These are phyloP conservation scores for Fusarium robinianum DNA, from an alignment of 2,329 filamentous ascomycete genomes.

Conservation along the genomic window DNA sequence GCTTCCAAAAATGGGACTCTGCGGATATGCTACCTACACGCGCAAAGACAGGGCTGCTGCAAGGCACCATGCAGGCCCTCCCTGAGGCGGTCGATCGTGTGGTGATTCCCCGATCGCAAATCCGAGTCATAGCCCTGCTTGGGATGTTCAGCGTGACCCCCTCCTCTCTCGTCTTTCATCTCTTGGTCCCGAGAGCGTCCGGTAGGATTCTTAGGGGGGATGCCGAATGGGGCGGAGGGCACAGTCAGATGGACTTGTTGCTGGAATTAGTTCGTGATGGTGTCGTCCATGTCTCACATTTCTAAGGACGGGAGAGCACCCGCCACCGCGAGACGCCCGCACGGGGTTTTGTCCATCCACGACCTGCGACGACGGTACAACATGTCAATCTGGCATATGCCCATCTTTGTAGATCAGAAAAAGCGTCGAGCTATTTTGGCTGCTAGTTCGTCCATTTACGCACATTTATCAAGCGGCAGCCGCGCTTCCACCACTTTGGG, in stretches of 20 bases:
- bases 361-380: too few species aligned
- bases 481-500: slow-evolving; percentile 11
- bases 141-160: slow-evolving; percentile 35
- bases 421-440: too few species aligned
- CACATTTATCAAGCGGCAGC: slow-evolving; percentile 28
- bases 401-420: too few species aligned
- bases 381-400: too few species aligned
- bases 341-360: too few species aligned
- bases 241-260: slow-evolving; percentile 40
- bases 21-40: slow-evolving; percentile 15
- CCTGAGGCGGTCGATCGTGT: slow-evolving; percentile 37
- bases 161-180: slow-evolving; percentile 9
- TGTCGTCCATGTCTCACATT: slow-evolving; percentile 38
- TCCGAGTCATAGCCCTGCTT: slow-evolving; percentile 35
- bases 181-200: slow-evolving; percentile 19
- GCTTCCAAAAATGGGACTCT: slow-evolving; percentile 20
- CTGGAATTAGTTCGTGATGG: slow-evolving; percentile 34
- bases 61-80: slow-evolving; percentile 37
- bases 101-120: slow-evolving; percentile 35
- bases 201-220: slow-evolving; percentile 14
- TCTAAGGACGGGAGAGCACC: slow-evolving; percentile 13
- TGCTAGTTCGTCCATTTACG: too few species aligned
- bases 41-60: slow-evolving; percentile 17
- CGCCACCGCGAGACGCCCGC: slow-evolving; percentile 22
- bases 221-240: slow-evolving; percentile 23